Conservation (phyloP, 805 yeast genomes). For the Starmerella apis region DNA sequence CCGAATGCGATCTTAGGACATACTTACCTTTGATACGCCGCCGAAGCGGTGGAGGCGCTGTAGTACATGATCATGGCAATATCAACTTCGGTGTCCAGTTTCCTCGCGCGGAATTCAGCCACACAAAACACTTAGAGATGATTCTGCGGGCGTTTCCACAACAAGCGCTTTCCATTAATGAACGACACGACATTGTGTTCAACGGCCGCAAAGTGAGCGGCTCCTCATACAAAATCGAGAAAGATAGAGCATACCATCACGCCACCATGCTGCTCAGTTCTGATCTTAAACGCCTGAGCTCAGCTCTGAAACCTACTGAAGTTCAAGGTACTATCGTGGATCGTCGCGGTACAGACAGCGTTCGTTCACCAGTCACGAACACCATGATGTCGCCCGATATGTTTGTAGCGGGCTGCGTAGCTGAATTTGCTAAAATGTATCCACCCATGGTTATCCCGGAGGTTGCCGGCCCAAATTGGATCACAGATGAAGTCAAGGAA, state of each 20-base stretch:
- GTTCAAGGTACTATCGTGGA: slow-evolving; percentile 35
- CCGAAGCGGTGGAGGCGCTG: slow-evolving; percentile 91
- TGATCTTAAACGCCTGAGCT: slow-evolving; percentile 46
- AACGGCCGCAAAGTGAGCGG: slow-evolving; percentile 63
- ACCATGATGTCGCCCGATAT: slow-evolving; percentile 38
- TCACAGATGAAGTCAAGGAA: slow-evolving; percentile 28
- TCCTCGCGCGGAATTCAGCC: slow-evolving; percentile 51
- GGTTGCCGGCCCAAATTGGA: slow-evolving; percentile 10
- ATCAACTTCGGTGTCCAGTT: slow-evolving; percentile 76
- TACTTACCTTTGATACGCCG: slow-evolving; percentile 68
- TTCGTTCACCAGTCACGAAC: slow-evolving; percentile 69
- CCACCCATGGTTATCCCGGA: slow-evolving; percentile 10
- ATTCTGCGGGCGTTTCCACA: slow-evolving; percentile 37
- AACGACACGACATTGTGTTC: slow-evolving; percentile 66
- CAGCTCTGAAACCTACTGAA: slow-evolving; percentile 42
- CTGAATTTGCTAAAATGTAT: slow-evolving; percentile 35
- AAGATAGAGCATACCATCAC: slow-evolving; percentile 80
- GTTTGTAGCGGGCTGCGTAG: slow-evolving; percentile 39
- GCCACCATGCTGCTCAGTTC: slow-evolving; percentile 85
- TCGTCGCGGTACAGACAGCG: slow-evolving; percentile 58
- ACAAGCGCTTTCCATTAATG: slow-evolving; percentile 43
- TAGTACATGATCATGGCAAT: slow-evolving; percentile 86
- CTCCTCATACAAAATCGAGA: slow-evolving; percentile 78
- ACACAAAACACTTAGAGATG: slow-evolving; percentile 42
- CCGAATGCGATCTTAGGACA: slow-evolving; percentile 58